Percentiles rank a stretch among this genome's conserved stretches.
Evolutionary conservation across 495 filamentous ascomycete genomes (phyloP).

Genomic region (Chaetomium fimeti): DNA sequence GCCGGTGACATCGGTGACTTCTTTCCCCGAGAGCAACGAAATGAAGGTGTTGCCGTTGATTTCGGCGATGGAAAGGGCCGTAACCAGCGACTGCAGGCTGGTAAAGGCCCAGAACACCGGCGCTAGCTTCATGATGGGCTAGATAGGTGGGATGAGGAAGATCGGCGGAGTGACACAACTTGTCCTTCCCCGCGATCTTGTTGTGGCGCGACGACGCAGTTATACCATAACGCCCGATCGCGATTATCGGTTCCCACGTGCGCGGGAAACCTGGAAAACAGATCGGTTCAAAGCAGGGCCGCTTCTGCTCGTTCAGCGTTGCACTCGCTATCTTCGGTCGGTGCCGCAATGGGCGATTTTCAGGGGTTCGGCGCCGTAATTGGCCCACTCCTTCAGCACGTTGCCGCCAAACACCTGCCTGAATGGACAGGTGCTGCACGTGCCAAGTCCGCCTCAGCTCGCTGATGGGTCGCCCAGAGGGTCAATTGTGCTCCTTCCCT

Average conservation of each 20-base stretch:
- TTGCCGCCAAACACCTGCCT: conserved; percentile 22
- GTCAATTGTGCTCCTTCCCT: conserved; percentile 17
- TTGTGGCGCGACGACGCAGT: not conserved
- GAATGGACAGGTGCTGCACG: conserved; percentile 22
- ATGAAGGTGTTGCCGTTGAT: conserved; percentile 62
- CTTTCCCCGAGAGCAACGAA: conserved; percentile 53
- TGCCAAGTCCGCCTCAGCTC: conserved; percentile 8
- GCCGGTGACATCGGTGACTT: conserved; percentile 54
- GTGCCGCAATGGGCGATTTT: conserved; percentile 10
- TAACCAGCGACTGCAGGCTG: conserved; percentile 30
- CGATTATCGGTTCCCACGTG: conserved; percentile 4
- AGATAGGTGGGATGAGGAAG: not conserved
- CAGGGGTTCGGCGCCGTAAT: conserved; percentile 21
- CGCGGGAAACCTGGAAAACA: not conserved
- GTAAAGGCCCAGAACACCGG: conserved; percentile 22
- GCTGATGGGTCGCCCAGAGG: not conserved
- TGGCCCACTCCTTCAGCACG: conserved; percentile 13
- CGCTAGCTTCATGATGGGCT: conserved; percentile 26
- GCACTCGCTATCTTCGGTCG: conserved; percentile 10
- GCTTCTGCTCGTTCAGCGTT: not conserved
- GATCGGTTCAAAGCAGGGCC: not conserved
- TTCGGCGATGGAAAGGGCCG: conserved; percentile 55
- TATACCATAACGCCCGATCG: not conserved
- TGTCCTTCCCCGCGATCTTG: not conserved
- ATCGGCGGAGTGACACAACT: not conserved